phyloP scores from a whole-genome alignment of 1,284 basidiomycete genomes.

The Pisolithus thermaeus region DNA sequence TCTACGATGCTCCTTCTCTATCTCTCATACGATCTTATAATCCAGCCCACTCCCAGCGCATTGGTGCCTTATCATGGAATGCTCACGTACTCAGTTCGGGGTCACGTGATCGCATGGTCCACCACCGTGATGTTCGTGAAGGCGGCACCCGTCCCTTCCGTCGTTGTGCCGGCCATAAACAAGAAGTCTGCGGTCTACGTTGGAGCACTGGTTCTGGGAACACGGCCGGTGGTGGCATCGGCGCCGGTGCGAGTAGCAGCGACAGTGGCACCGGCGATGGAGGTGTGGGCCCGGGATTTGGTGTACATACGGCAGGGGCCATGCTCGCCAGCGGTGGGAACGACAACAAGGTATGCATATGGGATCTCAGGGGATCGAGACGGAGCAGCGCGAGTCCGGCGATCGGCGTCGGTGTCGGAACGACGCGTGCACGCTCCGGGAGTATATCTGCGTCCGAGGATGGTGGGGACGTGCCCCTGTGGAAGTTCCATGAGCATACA shows the following conservation, averaged over 20 bases:
- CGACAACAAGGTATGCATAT: slow-evolving; percentile 97
- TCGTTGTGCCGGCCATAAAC: slow-evolving; percentile 78
- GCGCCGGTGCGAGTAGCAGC: slow-evolving; percentile 14
- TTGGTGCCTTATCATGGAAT: slow-evolving; percentile 95
- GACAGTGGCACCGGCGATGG: too few species aligned
- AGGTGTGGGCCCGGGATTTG: slow-evolving; percentile 19
- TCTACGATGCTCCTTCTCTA: slow-evolving; percentile 88
- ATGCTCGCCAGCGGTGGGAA: slow-evolving; percentile 94
- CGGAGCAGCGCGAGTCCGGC: slow-evolving; percentile 33
- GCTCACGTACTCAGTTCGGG: slow-evolving; percentile 85
- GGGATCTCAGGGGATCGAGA: slow-evolving; percentile 73
- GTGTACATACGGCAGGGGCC: slow-evolving; percentile 41
- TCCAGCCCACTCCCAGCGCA: slow-evolving; percentile 82
- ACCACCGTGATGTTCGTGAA: slow-evolving; percentile 88
- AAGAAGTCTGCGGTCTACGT: slow-evolving; percentile 95
- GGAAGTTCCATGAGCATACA: slow-evolving; percentile 94
- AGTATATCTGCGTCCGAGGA: slow-evolving; percentile 33
- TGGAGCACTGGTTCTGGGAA: slow-evolving; percentile 59
- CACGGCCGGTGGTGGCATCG: slow-evolving; percentile 15
- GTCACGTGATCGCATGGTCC: slow-evolving; percentile 85
- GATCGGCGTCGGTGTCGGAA: slow-evolving; percentile 3
- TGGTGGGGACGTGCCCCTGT: slow-evolving; percentile 62
- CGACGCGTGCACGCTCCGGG: slow-evolving; percentile 1
- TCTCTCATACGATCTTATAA: slow-evolving; percentile 81
- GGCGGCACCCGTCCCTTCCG: slow-evolving; percentile 64